phyloP scores from a whole-genome alignment of 257 asterid genomes.

The Solanum raphanifolium region DNA sequence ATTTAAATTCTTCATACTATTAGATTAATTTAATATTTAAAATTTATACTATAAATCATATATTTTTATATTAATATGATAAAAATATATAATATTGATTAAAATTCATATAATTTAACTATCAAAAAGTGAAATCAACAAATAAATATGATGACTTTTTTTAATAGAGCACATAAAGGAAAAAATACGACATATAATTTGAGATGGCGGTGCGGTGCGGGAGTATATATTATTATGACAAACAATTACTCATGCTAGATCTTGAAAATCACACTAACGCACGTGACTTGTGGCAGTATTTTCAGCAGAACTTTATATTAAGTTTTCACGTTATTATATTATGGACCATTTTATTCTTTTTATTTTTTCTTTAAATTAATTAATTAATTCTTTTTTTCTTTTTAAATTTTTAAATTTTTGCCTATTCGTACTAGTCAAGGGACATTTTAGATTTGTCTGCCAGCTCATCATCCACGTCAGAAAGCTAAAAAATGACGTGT shows the following conservation, averaged over 20 bases:
- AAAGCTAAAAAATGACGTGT: neutral
- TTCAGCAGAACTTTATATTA: neutral
- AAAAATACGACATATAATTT: too few relatives aligned
- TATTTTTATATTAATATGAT: too few relatives aligned
- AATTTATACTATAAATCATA: too few relatives aligned
- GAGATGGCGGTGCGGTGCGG: accelerated
- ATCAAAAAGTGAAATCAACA: too few relatives aligned
- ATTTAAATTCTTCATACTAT: too few relatives aligned
- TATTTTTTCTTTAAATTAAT: neutral
- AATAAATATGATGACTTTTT: too few relatives aligned
- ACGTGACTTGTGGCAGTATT: neutral
- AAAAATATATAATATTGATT: too few relatives aligned
- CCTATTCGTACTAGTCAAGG: neutral
- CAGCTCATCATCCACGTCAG: neutral
- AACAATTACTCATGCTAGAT: neutral
- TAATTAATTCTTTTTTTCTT: neutral
- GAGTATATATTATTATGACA: neutral
- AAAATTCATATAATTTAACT: too few relatives aligned
- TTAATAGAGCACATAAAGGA: too few relatives aligned
- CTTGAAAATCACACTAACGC: neutral
- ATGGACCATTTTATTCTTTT: neutral
- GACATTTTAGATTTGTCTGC: neutral
- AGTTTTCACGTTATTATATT: neutral
- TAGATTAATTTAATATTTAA: too few relatives aligned
- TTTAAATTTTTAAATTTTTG: neutral